Percentiles rank a stretch among this genome's conserved stretches.
Evolutionary conservation across 2,329 filamentous ascomycete species (phyloP).

Genomic region (Fusarium vanettenii): DNA sequence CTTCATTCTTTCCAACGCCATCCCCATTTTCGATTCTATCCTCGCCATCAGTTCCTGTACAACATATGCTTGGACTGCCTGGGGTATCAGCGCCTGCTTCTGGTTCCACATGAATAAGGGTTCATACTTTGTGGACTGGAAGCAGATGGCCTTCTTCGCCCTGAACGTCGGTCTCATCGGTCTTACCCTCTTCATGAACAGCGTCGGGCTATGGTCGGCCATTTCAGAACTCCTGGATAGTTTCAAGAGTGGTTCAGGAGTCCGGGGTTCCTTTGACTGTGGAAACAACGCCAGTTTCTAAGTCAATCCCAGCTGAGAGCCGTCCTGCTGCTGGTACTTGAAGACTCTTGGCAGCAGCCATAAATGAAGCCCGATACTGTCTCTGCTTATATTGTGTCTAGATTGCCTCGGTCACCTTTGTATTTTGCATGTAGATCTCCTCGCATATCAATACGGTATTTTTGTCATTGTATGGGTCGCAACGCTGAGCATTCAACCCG

Average conservation of each 20-base stretch:
- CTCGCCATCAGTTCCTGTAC: constrained; percentile 28
- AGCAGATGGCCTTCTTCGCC: constrained; percentile 25
- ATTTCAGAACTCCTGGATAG: constrained; percentile 6
- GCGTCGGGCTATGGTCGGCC: constrained; percentile 20
- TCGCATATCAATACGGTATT: not conserved
- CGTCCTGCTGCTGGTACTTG: not conserved
- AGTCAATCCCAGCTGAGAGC: not conserved
- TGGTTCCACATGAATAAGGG: constrained; percentile 29
- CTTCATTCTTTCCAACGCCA: constrained; percentile 35
- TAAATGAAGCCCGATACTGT: not conserved
- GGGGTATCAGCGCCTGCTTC: constrained; percentile 25
- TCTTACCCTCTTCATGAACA: constrained; percentile 25
- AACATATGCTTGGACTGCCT: constrained; percentile 29
- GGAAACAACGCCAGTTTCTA: constrained; percentile 2
- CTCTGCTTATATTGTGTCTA: not conserved
- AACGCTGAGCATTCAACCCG: not conserved
- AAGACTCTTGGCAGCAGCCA: not conserved
- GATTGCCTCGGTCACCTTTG: not conserved
- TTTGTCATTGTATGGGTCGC: not conserved
- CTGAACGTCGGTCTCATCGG: constrained; percentile 20
- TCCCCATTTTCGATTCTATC: constrained; percentile 36
- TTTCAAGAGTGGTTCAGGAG: not conserved
- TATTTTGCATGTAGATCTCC: not conserved
- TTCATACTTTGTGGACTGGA: constrained; percentile 15
- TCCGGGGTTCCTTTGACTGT: constrained; percentile 1